These are phyloP conservation scores for Obba rivulosa DNA, from an alignment of 768 basidiomycete species.

Conservation along the genomic window DNA sequence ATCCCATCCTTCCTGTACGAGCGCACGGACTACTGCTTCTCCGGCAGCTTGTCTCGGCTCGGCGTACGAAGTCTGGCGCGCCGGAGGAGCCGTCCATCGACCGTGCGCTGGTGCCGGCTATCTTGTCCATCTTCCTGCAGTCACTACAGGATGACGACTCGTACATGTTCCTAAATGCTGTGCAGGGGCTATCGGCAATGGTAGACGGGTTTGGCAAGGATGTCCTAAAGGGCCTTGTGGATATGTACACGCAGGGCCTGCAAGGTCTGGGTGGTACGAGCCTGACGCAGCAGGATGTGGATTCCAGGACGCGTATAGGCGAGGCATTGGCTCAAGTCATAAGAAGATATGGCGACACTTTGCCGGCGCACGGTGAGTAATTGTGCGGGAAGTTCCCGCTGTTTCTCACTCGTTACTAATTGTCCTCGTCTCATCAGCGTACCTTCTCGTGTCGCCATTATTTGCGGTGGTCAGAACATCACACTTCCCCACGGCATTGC, in stretches of 20 bases:
- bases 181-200: conserved; percentile 85
- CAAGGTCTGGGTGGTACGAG: conserved; percentile 43
- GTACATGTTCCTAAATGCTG: conserved; percentile 91
- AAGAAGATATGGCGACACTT: conserved; percentile 60
- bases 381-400: neutral
- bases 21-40: conserved; percentile 87
- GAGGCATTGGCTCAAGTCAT: conserved; percentile 83
- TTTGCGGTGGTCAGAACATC: conserved; percentile 52
- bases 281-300: conserved; percentile 59
- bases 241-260: conserved; percentile 53
- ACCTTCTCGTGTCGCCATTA: conserved; percentile 70
- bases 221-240: conserved; percentile 61
- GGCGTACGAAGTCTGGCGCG: conserved; percentile 10
- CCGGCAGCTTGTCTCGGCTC: conserved; percentile 62
- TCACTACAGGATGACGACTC: conserved; percentile 88
- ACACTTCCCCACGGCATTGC: conserved; percentile 65
- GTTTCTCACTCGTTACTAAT: neutral
- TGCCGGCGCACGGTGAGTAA: conserved; percentile 61
- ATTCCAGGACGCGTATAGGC: conserved; percentile 70
- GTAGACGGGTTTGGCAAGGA: conserved; percentile 74
- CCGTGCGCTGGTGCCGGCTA: conserved; percentile 69
- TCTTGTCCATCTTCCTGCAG: conserved; percentile 83
- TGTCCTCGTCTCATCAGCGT: conserved; percentile 37
- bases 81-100: conserved; percentile 33
- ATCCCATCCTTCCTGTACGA: conserved; percentile 88